phyloP scores from a whole-genome alignment of 2,329 filamentous ascomycete species.

The Epicoccum sorghinum region DNA sequence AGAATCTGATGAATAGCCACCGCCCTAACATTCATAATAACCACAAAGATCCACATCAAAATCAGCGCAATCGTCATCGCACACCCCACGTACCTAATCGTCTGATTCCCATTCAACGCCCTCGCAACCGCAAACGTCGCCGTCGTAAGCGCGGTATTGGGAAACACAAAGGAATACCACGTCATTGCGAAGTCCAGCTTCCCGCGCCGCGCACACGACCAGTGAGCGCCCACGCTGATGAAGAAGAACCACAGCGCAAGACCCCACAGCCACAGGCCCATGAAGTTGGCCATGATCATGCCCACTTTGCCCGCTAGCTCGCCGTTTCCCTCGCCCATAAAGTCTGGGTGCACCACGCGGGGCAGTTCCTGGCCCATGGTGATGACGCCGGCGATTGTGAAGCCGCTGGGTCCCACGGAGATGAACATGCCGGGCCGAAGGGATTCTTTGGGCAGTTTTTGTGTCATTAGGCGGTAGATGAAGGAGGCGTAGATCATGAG shows the following conservation, averaged over 20 bases:
- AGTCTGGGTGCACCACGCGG: conserved; percentile 56
- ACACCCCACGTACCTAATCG: conserved; percentile 71
- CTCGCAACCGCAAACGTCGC: conserved; percentile 74
- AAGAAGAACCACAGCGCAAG: conserved; percentile 86
- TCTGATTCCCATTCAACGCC: conserved; percentile 53
- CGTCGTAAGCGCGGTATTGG: conserved; percentile 75
- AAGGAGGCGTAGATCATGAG: conserved; percentile 86
- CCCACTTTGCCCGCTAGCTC: conserved; percentile 61
- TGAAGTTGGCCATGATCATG: conserved; percentile 64
- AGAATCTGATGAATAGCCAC: conserved; percentile 70
- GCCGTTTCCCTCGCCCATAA: conserved; percentile 61
- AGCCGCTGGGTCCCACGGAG: conserved; percentile 76
- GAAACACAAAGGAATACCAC: conserved; percentile 84
- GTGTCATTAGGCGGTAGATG: conserved; percentile 85
- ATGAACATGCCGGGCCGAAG: conserved; percentile 86
- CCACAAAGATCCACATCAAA: conserved; percentile 71
- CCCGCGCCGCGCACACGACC: conserved; percentile 66
- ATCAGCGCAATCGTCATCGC: conserved; percentile 71
- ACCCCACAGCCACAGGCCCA: conserved; percentile 80
- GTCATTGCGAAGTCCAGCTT: conserved; percentile 81
- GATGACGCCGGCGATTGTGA: conserved; percentile 67
- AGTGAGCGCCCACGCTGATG: conserved; percentile 76
- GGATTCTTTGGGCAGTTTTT: conserved; percentile 78
- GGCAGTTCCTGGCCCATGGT: conserved; percentile 62
- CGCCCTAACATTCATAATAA: conserved; percentile 72